Evolutionary conservation across 345 rosid species (phyloP).

Genomic region (Streptanthus diversifolius): DNA sequence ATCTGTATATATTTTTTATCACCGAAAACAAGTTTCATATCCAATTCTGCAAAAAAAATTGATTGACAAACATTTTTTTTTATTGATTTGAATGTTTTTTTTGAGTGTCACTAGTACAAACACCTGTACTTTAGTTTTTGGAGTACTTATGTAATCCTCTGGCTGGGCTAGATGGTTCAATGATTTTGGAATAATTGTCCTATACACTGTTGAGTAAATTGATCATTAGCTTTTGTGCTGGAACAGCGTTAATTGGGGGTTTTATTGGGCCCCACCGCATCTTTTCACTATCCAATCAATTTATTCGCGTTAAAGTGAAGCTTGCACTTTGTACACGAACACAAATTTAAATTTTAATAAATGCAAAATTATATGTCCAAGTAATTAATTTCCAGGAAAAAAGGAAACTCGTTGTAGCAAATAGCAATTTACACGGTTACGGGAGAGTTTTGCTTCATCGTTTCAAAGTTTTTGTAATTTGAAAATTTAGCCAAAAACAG

Average conservation of each 20-base stretch:
- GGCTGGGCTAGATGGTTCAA: not conserved
- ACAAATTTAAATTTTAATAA: not conserved
- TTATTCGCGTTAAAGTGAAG: conserved; percentile 2
- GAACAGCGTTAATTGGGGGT: not conserved
- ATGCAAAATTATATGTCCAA: not conserved
- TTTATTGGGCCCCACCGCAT: not conserved
- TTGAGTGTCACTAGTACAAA: not conserved
- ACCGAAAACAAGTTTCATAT: too few species aligned
- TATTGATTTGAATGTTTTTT: too few species aligned
- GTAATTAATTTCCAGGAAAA: not conserved
- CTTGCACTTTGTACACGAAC: not conserved
- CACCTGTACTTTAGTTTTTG: not conserved
- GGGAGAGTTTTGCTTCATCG: not conserved
- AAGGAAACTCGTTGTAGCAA: not conserved
- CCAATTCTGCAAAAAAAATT: too few species aligned
- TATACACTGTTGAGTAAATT: not conserved
- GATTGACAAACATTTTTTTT: too few species aligned
- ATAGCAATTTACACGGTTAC: not conserved
- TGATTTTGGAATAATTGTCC: not conserved
- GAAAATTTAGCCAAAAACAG: too few species aligned
- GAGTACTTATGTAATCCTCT: not conserved
- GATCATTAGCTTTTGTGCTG: not conserved
- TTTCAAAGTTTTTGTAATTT: not conserved
- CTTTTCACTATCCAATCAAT: not conserved
- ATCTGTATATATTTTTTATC: too few species aligned